These are phyloP conservation scores for Yamadazyma jaroonii DNA, from an alignment of 1,139 yeast species.

Conservation along the genomic window DNA sequence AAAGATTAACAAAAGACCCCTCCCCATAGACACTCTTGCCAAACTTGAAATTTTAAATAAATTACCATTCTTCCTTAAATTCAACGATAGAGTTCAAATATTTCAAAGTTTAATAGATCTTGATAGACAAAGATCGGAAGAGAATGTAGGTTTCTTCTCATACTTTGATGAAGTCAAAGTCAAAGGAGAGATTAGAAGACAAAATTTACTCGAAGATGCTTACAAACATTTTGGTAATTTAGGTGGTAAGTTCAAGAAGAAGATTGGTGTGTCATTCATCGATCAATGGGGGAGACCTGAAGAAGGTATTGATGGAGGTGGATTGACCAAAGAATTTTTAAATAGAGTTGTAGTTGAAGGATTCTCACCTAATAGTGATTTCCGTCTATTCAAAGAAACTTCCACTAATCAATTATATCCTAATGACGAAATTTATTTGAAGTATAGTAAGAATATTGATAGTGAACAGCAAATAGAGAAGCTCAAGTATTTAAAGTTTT, in stretches of 20 bases:
- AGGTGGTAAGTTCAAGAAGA: conserved; percentile 52
- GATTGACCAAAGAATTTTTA: conserved; percentile 86
- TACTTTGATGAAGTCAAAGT: conserved; percentile 19
- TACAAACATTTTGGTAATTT: conserved; percentile 48
- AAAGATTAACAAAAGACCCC: conserved; percentile 5
- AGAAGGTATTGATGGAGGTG: conserved; percentile 97
- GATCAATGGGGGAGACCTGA: conserved; percentile 74
- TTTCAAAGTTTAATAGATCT: conserved; percentile 62
- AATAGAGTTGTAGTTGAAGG: conserved; percentile 73
- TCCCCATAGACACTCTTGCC: conserved; percentile 13
- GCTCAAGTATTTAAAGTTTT: conserved; percentile 50
- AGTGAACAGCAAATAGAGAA: conserved; percentile 25
- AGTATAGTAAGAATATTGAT: conserved; percentile 23
- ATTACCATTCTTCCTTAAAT: conserved; percentile 78
- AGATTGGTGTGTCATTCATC: conserved; percentile 61
- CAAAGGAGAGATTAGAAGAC: conserved; percentile 64
- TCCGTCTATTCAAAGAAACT: conserved; percentile 45
- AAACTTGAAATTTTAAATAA: conserved; percentile 53
- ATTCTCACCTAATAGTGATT: conserved; percentile 44
- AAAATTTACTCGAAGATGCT: conserved; percentile 71
- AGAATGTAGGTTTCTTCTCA: conserved; percentile 11
- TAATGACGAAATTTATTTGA: conserved; percentile 53
- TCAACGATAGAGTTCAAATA: conserved; percentile 66
- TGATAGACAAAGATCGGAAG: conserved; percentile 38
- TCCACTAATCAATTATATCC: conserved; percentile 66